Conservation (phyloP, 1,284 basidiomycete genomes). For the Malassezia arunalokei region DNA sequence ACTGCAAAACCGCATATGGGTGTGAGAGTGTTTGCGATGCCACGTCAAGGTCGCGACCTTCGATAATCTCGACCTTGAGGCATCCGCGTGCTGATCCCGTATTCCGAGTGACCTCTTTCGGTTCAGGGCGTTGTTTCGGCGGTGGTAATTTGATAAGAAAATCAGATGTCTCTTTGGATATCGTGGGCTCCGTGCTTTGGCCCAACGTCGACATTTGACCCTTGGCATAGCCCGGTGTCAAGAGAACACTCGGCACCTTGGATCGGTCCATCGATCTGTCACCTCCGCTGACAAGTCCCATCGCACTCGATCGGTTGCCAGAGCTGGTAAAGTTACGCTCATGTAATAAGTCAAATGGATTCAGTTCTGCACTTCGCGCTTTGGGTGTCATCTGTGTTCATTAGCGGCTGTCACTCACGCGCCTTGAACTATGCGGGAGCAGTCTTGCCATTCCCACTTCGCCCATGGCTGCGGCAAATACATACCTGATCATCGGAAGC, state of each 20-base stretch:
- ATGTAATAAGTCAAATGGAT: slow-evolving; percentile 13
- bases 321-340: not conserved
- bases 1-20: slow-evolving; percentile 93
- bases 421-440: no score
- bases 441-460: no score
- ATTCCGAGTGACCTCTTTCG: slow-evolving; percentile 21
- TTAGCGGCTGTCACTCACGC: not conserved
- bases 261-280: slow-evolving; percentile 2
- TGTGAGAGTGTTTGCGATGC: slow-evolving; percentile 50
- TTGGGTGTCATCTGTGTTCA: slow-evolving; percentile 8
- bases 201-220: not conserved
- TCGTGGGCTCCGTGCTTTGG: not conserved
- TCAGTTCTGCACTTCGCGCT: slow-evolving; percentile 4
- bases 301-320: not conserved
- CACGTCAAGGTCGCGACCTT: slow-evolving; percentile 64
- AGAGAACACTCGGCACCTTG: slow-evolving; percentile 5
- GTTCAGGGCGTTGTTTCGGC: slow-evolving; percentile 21
- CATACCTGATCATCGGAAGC: slow-evolving; percentile 1
- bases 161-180: slow-evolving; percentile 21
- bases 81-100: slow-evolving; percentile 55
- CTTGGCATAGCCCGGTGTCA: slow-evolving; percentile 8
- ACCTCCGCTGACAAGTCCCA: not conserved
- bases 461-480: not conserved
- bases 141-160: slow-evolving; percentile 44
- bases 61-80: slow-evolving; percentile 89